Evolutionary conservation across 2,329 filamentous ascomycete genomes (phyloP), one percentile per base, ranked within the genome.

Genomic region (Pseudohalonectria lignicola): DNA sequence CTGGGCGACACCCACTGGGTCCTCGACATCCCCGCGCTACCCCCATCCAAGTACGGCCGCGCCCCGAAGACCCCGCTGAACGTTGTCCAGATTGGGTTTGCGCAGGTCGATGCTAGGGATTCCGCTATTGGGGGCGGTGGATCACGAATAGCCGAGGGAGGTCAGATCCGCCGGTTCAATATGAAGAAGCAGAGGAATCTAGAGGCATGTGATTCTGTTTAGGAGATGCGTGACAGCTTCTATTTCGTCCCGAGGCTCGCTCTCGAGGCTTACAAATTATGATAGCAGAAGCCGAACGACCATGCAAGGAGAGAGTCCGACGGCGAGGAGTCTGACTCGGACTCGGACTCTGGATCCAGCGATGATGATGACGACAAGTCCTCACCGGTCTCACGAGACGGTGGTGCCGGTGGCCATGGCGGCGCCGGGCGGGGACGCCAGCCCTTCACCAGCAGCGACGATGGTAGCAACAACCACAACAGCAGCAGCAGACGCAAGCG

Each of bases 1-100:
- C 61, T 73, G 31, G 76, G 79, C 37, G 84, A 88, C 55, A 81
- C 80, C 15, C 78, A 79, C 53, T 90, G 84, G 84, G 79, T 84
- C 15, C 61, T 88, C 39, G 77, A 76, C 43, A 68, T 75, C 37
- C 62, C 64, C 34, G 59, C 67, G 28, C 48, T 32, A 21, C 17
- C 53, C 19, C 42, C 48, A 21, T 42, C 45, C 45, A 43, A 39
- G 38, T 49, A 55, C 18, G 41, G 45, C 16, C 50, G 49, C 46
- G 47, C 47, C 39, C 43, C 57, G 31, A 56, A 63, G 41, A 50
- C 60, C 30, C 62, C 61, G 19, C 53, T 74, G 38, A 67, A 69
- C 39, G 67, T 88, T 26, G 71, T 84, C 34, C 77, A 78, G 41
- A 61, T 72, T 43, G 64, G 66, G 17, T 73, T 67, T 42, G 65